These are phyloP conservation scores for Colletotrichum navitas DNA, from an alignment of 2,329 filamentous ascomycete species.

Conservation along the genomic window DNA sequence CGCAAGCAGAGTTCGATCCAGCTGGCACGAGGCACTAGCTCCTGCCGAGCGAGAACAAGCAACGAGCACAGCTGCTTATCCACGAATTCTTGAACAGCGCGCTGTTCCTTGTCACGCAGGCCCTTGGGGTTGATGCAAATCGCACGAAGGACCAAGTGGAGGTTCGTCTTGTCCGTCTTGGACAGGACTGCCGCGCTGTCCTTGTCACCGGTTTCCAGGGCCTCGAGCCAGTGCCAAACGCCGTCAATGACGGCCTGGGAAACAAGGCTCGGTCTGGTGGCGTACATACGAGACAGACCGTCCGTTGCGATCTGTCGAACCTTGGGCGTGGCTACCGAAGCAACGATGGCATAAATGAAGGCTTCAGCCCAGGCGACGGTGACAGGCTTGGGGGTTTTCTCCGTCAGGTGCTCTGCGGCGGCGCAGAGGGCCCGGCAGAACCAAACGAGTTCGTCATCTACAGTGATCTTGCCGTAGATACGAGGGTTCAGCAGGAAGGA, in stretches of 20 bases:
- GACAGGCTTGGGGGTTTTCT: conserved; percentile 61
- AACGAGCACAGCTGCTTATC: conserved; percentile 81
- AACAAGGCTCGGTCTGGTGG: conserved; percentile 67
- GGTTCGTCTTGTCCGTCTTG: conserved; percentile 73
- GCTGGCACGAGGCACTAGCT: conserved; percentile 80
- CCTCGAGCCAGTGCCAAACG: conserved; percentile 83
- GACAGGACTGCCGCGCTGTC: conserved; percentile 77
- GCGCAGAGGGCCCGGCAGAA: conserved; percentile 77
- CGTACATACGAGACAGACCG: conserved; percentile 75
- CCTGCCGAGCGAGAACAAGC: conserved; percentile 81
- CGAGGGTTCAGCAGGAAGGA: conserved; percentile 89
- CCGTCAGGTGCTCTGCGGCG: conserved; percentile 66
- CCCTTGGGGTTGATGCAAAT: conserved; percentile 73
- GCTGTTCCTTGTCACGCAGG: conserved; percentile 57
- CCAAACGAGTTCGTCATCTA: conserved; percentile 84
- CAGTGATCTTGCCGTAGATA: conserved; percentile 83
- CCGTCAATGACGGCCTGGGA: conserved; percentile 76
- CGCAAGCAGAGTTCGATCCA: conserved; percentile 93
- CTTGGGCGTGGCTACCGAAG: conserved; percentile 69
- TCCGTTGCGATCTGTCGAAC: conserved; percentile 74
- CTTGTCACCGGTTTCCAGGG: conserved; percentile 78
- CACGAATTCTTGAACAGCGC: conserved; percentile 50
- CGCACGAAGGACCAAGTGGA: conserved; percentile 71
- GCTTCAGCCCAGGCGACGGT: conserved; percentile 84
- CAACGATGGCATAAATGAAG: conserved; percentile 82